A percentile compares a stretch with the other conserved stretches of the same genome.
These are phyloP conservation scores for Dendrobium chrysotoxum DNA, from an alignment of 106 monocot species.

Conservation along the genomic window DNA sequence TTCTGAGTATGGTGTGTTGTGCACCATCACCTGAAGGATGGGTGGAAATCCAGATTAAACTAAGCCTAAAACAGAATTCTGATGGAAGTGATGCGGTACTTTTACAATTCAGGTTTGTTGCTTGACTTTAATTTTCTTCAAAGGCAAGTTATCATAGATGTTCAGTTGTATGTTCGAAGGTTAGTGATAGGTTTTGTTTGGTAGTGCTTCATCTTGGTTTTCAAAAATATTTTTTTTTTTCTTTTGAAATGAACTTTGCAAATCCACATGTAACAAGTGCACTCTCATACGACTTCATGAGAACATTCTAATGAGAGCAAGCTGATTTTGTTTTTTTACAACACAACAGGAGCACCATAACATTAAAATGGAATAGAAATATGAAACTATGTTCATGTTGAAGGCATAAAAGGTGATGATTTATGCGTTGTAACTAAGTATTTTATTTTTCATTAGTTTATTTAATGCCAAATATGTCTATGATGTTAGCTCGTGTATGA, in stretches of 20 bases:
- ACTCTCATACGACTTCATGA: background rate
- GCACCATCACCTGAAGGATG: slow-evolving; percentile 80
- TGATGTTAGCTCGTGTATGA: no score
- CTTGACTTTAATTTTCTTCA: background rate
- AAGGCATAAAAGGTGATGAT: no score
- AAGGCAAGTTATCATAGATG: background rate
- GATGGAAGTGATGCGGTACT: slow-evolving; percentile 48
- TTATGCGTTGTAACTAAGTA: no score
- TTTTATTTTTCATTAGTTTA: no score
- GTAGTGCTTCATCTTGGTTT: background rate
- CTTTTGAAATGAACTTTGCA: background rate
- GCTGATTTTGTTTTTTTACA: background rate
- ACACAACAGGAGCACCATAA: background rate
- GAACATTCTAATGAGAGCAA: background rate
- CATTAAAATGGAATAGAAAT: background rate
- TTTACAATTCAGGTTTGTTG: slow-evolving; percentile 70
- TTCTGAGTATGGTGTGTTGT: slow-evolving; percentile 67
- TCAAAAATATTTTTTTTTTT: background rate
- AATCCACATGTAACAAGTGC: background rate
- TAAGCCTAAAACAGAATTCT: slow-evolving; percentile 43
- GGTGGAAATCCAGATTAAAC: slow-evolving; percentile 84
- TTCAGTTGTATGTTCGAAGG: background rate
- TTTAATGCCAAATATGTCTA: no score
- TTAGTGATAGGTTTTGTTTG: background rate
- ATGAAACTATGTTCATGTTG: no score